Evolutionary conservation across 768 basidiomycete genomes (phyloP), one percentile per base, ranked within the genome.

Genomic region (Pleurotus giganteus): DNA sequence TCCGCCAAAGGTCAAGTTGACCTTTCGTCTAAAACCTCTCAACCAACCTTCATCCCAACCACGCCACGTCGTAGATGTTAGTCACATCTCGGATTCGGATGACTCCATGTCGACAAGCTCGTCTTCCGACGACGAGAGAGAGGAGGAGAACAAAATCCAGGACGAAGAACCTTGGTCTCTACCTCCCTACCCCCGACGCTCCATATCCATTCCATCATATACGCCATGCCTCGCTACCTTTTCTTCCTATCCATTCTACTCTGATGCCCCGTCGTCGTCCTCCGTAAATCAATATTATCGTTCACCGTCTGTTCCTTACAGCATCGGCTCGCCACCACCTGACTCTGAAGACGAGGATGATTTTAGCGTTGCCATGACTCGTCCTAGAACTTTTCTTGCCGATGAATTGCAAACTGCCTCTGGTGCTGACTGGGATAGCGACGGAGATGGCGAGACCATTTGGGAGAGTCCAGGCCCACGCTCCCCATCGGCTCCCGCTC

Each of bases 1-100:
- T 5, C 82, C 82, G 0, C 81, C 82, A 19, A 89, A 89, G 64
- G 81, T 88, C 63, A 89, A 87, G 64, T 76, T 90, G 28, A 86
- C 83, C 2, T 73, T 89, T 24, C 80, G 85, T 32, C 79, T 89
- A 39, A 81, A 81, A 54, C 81, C 82, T 13, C 66, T 76, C 21
- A 71, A 69, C 55, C 53, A 69, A 3, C 62, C 67, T 42, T 63
- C 69, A 2, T 59, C 70, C 43, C 58, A 59, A 59, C 47, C 57
- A 26, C 54, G 53, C 24, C 34, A 54, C 44, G 49, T 60, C 47
- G 75, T 77, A 36, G 75, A 79, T 63, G 61, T 79, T 29, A 73
- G 78, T 2, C 69, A 67, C 29, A 77, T 78, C 41, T 61, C 66
- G 26, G 75, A 75, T 28, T 69, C 73, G 4, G 69, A 73, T 44